These are phyloP conservation scores for Pestalotiopsis sp. DNA, from an alignment of 2,329 filamentous ascomycete species.

Conservation along the genomic window DNA sequence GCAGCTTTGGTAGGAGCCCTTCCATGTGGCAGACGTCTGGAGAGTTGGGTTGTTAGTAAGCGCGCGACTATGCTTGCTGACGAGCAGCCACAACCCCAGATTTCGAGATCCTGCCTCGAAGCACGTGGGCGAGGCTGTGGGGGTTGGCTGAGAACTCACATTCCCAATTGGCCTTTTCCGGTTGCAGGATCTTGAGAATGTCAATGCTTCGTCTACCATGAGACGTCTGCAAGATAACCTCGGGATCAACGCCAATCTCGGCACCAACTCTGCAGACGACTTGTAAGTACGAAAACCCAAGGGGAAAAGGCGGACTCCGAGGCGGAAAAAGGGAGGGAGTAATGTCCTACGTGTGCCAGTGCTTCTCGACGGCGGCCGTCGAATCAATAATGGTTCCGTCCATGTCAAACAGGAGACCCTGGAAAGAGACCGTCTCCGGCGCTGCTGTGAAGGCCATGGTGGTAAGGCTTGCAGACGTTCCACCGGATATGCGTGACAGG, in stretches of 20 bases:
- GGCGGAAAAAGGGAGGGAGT: not conserved
- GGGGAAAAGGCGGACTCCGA: not conserved
- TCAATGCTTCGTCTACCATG: conserved; percentile 92
- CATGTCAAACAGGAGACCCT: conserved; percentile 72
- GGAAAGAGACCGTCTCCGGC: conserved; percentile 50
- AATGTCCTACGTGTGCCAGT: conserved; percentile 68
- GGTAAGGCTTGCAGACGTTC: not conserved
- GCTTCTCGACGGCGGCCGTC: conserved; percentile 74
- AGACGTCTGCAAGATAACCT: conserved; percentile 84
- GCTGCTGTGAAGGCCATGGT: conserved; percentile 42
- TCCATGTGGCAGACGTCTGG: conserved; percentile 81
- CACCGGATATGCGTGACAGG: not conserved
- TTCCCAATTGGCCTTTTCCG: conserved; percentile 88
- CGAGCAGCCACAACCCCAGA: not conserved
- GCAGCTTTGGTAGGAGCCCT: conserved; percentile 73
- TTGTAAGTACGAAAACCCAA: not conserved
- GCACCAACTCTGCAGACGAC: conserved; percentile 63
- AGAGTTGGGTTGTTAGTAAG: conserved; percentile 8
- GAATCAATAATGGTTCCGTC: conserved; percentile 85
- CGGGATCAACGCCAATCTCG: conserved; percentile 83
- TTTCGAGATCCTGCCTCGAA: not conserved
- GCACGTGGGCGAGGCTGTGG: conserved; percentile 24
- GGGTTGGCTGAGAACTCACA: conserved; percentile 58
- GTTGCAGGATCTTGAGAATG: conserved; percentile 75
- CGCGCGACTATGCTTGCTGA: not conserved